Conservation (phyloP, 352 stramenopile species). For the Phytophthora gonapodyides region DNA sequence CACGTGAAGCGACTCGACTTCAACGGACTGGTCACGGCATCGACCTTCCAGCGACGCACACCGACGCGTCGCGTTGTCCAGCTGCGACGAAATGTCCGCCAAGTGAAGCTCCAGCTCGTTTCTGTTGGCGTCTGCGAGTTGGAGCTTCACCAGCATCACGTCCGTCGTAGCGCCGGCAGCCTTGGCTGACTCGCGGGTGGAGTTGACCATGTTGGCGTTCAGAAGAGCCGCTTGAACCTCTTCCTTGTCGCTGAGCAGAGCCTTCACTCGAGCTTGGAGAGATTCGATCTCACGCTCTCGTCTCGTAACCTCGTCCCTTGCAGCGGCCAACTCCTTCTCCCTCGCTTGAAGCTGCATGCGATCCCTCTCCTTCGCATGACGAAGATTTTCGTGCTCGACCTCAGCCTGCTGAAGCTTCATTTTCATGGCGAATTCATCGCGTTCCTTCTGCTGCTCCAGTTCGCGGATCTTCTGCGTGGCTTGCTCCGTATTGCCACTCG, state of each 20-base stretch:
- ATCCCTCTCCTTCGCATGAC: constrained; percentile 33
- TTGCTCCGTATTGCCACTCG: constrained; percentile 39
- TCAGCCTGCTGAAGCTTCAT: constrained; percentile 48
- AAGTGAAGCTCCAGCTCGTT: constrained; percentile 58
- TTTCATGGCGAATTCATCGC: constrained; percentile 37
- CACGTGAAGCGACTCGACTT: constrained; percentile 58
- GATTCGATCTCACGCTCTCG: constrained; percentile 35
- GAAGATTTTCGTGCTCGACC: constrained; percentile 28
- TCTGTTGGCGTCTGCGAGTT: constrained; percentile 58
- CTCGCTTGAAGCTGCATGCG: constrained; percentile 36
- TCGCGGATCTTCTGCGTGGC: constrained; percentile 32
- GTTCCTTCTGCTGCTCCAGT: constrained; percentile 43
- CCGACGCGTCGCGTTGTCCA: constrained; percentile 50
- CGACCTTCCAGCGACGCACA: constrained; percentile 43
- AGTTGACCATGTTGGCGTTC: constrained; percentile 34
- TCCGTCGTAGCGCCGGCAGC: constrained; percentile 31
- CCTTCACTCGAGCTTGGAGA: constrained; percentile 40
- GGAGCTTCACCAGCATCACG: constrained; percentile 67
- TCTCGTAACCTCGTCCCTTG: constrained; percentile 32
- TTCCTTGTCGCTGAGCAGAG: constrained; percentile 42
- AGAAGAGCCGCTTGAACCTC: constrained; percentile 41
- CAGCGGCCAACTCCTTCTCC: constrained; percentile 37
- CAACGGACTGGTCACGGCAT: constrained; percentile 55
- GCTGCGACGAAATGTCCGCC: constrained; percentile 49
- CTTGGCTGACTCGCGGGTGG: constrained; percentile 15